These are phyloP conservation scores for Eudorina sp. DNA, from an alignment of 139 green algal species.

Conservation along the genomic window DNA sequence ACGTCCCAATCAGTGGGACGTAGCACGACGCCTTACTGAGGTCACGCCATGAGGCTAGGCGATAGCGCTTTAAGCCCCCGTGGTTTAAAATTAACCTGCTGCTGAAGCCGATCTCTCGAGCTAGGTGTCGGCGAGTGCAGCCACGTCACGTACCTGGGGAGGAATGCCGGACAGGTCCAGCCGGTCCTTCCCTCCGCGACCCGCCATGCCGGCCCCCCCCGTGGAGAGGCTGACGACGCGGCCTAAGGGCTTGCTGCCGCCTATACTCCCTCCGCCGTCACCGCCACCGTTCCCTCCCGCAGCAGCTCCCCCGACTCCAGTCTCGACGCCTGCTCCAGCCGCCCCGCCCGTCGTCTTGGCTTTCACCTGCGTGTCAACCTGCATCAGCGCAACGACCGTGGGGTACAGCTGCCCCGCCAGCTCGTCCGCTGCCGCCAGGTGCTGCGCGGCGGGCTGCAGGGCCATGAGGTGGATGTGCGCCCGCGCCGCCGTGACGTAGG, in stretches of 20 bases:
- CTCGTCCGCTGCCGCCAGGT: conserved; percentile 10
- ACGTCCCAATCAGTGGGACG: no score
- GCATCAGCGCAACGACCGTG: not conserved
- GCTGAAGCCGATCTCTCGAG: no score
- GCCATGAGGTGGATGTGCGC: conserved; percentile 1
- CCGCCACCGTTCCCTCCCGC: not conserved
- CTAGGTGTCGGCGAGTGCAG: no score
- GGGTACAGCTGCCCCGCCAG: conserved; percentile 32
- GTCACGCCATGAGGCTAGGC: no score
- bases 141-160: not conserved
- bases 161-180: not conserved
- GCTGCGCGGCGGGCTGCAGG: not conserved
- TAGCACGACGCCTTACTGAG: no score
- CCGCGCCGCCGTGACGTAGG: conserved; percentile 3
- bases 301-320: not conserved
- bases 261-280: not conserved
- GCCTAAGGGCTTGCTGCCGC: not conserved
- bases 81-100: no score
- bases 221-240: not conserved
- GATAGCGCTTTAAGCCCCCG: no score
- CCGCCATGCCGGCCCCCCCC: not conserved
- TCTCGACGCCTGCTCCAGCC: not conserved
- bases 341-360: not conserved
- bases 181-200: not conserved
- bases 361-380: not conserved